Percentiles rank a stretch among this genome's conserved stretches.
phyloP scores from a whole-genome alignment of 768 basidiomycete genomes.

The Tricholoma sp. region DNA sequence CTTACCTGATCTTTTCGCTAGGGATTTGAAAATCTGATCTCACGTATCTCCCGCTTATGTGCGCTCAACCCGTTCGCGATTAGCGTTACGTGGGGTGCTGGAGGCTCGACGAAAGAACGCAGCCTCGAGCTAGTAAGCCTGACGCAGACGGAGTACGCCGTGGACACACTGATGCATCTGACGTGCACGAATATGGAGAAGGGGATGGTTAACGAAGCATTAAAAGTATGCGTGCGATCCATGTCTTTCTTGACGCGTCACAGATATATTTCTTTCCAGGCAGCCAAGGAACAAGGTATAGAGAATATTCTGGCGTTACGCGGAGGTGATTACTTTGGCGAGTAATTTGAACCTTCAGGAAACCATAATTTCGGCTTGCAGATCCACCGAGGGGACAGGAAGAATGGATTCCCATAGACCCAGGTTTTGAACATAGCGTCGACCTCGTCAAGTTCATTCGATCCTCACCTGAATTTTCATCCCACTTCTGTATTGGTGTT shows the following conservation, averaged over 20 bases:
- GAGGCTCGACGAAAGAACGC: slow-evolving; percentile 84
- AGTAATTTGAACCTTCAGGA: background rate
- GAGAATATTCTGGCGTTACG: slow-evolving; percentile 88
- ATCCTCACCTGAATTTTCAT: slow-evolving; percentile 65
- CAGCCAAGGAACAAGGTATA: slow-evolving; percentile 76
- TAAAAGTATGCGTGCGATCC: slow-evolving; percentile 51
- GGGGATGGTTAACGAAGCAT: slow-evolving; percentile 80
- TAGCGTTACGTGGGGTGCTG: slow-evolving; percentile 97
- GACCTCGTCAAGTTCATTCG: slow-evolving; percentile 94
- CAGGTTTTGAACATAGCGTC: slow-evolving; percentile 74
- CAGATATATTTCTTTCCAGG: slow-evolving; percentile 32
- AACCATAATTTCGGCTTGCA: slow-evolving; percentile 22
- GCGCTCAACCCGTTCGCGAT: slow-evolving; percentile 75
- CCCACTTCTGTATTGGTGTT: slow-evolving; percentile 91
- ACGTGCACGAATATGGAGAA: slow-evolving; percentile 97
- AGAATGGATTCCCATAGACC: slow-evolving; percentile 84
- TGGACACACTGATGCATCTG: slow-evolving; percentile 89
- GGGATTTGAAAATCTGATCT: slow-evolving; percentile 88
- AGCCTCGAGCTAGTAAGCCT: slow-evolving; percentile 83
- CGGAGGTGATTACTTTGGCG: slow-evolving; percentile 54
- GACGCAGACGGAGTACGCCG: slow-evolving; percentile 63
- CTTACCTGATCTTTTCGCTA: slow-evolving; percentile 25
- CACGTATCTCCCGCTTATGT: slow-evolving; percentile 82
- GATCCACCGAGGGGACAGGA: slow-evolving; percentile 94
- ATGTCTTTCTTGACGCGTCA: slow-evolving; percentile 6